Evolutionary conservation across 2,329 filamentous ascomycete genomes (phyloP).

Genomic region (Diaporthe humulicola): DNA sequence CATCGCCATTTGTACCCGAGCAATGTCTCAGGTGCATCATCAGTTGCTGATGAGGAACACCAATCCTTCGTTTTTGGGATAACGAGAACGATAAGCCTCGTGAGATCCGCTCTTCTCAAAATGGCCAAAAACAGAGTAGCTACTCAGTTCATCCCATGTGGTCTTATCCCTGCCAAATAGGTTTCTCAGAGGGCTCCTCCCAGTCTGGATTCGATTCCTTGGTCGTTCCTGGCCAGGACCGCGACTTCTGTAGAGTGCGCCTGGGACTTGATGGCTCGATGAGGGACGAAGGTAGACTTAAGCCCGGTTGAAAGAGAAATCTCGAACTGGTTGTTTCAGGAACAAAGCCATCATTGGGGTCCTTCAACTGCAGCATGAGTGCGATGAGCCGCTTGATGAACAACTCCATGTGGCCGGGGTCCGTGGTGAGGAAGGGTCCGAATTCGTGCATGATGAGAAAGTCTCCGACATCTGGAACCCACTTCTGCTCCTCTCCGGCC

Average conservation of each 20-base stretch:
- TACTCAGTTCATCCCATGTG: neutral
- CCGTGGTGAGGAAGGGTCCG: neutral
- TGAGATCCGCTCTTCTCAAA: too few species aligned
- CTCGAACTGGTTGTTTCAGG: neutral
- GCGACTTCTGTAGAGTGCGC: neutral
- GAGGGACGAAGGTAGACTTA: rapidly evolving
- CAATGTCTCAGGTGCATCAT: neutral
- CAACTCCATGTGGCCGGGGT: neutral
- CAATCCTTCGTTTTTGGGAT: neutral
- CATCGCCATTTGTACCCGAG: neutral
- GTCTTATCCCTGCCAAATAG: neutral
- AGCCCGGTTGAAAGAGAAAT: neutral
- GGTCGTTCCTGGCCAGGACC: neutral
- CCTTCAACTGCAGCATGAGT: neutral
- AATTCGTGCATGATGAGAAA: conserved; percentile 3
- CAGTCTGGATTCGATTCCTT: neutral
- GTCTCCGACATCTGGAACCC: neutral
- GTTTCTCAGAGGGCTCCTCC: neutral
- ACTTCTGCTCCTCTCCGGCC: neutral
- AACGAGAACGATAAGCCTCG: neutral
- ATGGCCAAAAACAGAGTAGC: too few species aligned
- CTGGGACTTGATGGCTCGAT: neutral
- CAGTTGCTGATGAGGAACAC: neutral
- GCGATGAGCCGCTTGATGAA: neutral
- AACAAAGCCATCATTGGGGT: neutral